A percentile compares a stretch with the other conserved stretches of the same genome.
Evolutionary conservation across 169 alveolate species (phyloP).

Genomic region (Miamiensis avidus): DNA sequence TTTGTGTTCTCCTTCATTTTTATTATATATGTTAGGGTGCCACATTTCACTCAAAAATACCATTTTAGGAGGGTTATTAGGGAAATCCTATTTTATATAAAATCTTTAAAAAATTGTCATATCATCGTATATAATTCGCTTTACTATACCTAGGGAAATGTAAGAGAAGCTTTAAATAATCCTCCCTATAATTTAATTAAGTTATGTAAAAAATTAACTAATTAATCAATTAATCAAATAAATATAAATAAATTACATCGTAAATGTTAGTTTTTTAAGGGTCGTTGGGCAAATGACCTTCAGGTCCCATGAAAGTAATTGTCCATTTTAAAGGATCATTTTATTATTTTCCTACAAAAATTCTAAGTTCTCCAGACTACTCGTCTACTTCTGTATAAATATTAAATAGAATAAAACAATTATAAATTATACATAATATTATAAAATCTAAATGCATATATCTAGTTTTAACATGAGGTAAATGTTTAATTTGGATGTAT

Average conservation of each 20-base stretch:
- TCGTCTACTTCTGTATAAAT: conserved; percentile 24
- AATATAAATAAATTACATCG: neutral
- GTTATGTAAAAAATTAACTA: neutral
- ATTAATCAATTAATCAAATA: neutral
- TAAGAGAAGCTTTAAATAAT: conserved; percentile 92
- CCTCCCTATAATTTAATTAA: conserved; percentile 82
- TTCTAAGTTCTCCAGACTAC: conserved; percentile 45
- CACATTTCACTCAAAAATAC: conserved; percentile 96
- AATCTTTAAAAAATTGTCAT: neutral
- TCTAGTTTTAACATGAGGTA: too few species aligned
- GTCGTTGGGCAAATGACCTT: conserved; percentile 95
- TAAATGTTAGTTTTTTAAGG: neutral
- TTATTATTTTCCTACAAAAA: conserved; percentile 96
- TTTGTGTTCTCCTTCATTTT: neutral
- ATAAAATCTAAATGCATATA: too few species aligned
- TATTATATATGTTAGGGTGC: conserved; percentile 93
- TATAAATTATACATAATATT: too few species aligned
- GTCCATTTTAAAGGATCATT: conserved; percentile 95
- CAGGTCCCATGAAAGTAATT: conserved; percentile 97
- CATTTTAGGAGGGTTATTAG: conserved; percentile 98
- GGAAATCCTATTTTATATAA: conserved; percentile 86
- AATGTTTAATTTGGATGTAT: too few species aligned
- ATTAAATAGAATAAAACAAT: too few species aligned
- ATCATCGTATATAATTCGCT: neutral
- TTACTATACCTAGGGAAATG: conserved; percentile 84